phyloP scores from a whole-genome alignment of 1,139 yeast genomes.

The Suhomyces maxii region DNA sequence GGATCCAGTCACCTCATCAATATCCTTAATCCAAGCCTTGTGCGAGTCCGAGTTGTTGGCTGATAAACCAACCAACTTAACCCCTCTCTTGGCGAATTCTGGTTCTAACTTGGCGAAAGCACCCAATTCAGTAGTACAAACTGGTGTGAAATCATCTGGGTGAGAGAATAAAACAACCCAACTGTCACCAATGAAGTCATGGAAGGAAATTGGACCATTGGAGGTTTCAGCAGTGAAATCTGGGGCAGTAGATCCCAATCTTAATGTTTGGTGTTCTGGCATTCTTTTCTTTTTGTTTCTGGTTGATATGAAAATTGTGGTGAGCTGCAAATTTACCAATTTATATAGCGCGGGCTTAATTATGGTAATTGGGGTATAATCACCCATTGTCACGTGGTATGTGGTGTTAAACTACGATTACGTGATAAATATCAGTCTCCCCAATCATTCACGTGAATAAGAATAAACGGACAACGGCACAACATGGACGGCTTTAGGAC shows the following conservation, averaged over 20 bases:
- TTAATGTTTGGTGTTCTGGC: slow-evolving; percentile 14
- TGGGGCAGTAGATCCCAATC: slow-evolving; percentile 68
- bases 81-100: slow-evolving; percentile 76
- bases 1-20: slow-evolving; percentile 74
- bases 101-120: slow-evolving; percentile 85
- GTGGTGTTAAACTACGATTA: slow-evolving; percentile 2
- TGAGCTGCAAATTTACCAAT: slow-evolving; percentile 1
- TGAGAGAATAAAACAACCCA: slow-evolving; percentile 90
- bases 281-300: not conserved
- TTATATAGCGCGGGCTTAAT: slow-evolving; percentile 6
- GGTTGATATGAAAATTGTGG: slow-evolving; percentile 1
- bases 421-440: not conserved
- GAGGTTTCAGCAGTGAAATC: slow-evolving; percentile 80
- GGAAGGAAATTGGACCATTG: slow-evolving; percentile 75
- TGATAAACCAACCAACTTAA: slow-evolving; percentile 82
- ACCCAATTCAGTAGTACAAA: slow-evolving; percentile 92
- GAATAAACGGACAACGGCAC: not conserved
- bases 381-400: slow-evolving; percentile 13
- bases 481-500: not conserved
- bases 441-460: not conserved
- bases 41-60: slow-evolving; percentile 80
- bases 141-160: slow-evolving; percentile 95
- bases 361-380: slow-evolving; percentile 2
- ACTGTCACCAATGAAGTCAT: slow-evolving; percentile 73
- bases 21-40: slow-evolving; percentile 81